A percentile compares a stretch with the other conserved stretches of the same genome.
Conservation (phyloP, 495 filamentous ascomycete genomes). For the Xylaria flabelliformis region DNA sequence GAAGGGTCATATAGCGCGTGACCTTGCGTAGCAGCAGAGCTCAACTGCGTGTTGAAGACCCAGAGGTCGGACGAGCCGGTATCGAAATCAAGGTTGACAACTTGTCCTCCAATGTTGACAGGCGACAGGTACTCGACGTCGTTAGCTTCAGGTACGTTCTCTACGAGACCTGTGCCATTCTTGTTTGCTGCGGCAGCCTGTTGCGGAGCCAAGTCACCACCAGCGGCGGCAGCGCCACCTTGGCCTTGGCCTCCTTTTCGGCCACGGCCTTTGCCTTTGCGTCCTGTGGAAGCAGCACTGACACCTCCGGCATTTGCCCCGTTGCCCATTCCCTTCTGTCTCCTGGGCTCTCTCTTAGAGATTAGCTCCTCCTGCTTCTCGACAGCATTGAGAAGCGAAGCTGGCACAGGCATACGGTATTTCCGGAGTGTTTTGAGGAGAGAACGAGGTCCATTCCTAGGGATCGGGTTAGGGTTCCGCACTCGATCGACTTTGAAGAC, state of each 20-base stretch:
- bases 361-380: constrained; percentile 42
- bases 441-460: constrained; percentile 60
- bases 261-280: constrained; percentile 18
- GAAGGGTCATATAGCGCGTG: constrained; percentile 69
- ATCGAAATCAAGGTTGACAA: constrained; percentile 79
- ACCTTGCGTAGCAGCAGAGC: constrained; percentile 47
- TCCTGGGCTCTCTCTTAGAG: constrained; percentile 33
- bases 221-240: constrained; percentile 22
- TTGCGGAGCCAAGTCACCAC: constrained; percentile 27
- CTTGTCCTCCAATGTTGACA: constrained; percentile 75
- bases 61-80: constrained; percentile 86
- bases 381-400: constrained; percentile 46
- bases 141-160: constrained; percentile 64
- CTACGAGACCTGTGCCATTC: constrained; percentile 61
- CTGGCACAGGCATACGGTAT: constrained; percentile 60
- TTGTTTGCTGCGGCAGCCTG: constrained; percentile 28
- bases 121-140: constrained; percentile 75
- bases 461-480: constrained; percentile 57
- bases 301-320: not conserved
- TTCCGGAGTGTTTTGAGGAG: constrained; percentile 69
- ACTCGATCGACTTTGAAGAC: constrained; percentile 67
- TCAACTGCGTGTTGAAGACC: constrained; percentile 75
- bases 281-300: not conserved
- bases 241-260: constrained; percentile 29
- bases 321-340: constrained; percentile 30